Evolutionary conservation across 2,329 filamentous ascomycete genomes (phyloP).

Genomic region (Ambrosiella cleistominuta): DNA sequence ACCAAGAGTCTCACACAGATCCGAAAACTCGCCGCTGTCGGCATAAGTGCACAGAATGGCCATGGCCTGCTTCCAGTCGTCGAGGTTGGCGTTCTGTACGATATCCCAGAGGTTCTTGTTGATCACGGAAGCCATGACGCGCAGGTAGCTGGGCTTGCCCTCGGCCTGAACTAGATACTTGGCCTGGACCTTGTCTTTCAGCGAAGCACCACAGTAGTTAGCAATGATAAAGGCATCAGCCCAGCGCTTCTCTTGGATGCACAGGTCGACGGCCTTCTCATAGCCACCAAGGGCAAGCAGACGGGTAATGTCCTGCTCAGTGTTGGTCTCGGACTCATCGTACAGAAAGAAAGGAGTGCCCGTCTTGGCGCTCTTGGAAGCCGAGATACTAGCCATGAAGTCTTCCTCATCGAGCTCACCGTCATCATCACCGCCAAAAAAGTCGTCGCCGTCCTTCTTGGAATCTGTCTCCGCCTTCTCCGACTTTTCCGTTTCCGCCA

Average conservation of each 20-base stretch:
- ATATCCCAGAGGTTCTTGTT: slow-evolving; percentile 97
- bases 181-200: slow-evolving; percentile 84
- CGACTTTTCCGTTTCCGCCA: slow-evolving; percentile 18
- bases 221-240: slow-evolving; percentile 97
- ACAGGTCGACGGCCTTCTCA: slow-evolving; percentile 73
- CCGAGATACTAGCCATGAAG: slow-evolving; percentile 69
- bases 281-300: slow-evolving; percentile 84
- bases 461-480: slow-evolving; percentile 19
- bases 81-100: slow-evolving; percentile 84
- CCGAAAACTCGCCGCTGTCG: slow-evolving; percentile 74
- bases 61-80: slow-evolving; percentile 95
- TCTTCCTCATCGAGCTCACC: slow-evolving; percentile 52
- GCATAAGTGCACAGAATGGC: slow-evolving; percentile 91
- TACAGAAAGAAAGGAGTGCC: slow-evolving; percentile 89
- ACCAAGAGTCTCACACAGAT: slow-evolving; percentile 85
- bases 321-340: slow-evolving; percentile 61
- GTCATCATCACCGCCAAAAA: slow-evolving; percentile 43
- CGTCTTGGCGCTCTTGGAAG: slow-evolving; percentile 80
- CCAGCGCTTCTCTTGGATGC: slow-evolving; percentile 71
- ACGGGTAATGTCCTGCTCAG: slow-evolving; percentile 74
- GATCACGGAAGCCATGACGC: slow-evolving; percentile 78
- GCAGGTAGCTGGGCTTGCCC: slow-evolving; percentile 75
- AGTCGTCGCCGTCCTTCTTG: slow-evolving; percentile 60
- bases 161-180: slow-evolving; percentile 74
- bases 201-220: slow-evolving; percentile 83